phyloP scores from a whole-genome alignment of 129 eudicot species.

The Dittrichia graveolens region DNA sequence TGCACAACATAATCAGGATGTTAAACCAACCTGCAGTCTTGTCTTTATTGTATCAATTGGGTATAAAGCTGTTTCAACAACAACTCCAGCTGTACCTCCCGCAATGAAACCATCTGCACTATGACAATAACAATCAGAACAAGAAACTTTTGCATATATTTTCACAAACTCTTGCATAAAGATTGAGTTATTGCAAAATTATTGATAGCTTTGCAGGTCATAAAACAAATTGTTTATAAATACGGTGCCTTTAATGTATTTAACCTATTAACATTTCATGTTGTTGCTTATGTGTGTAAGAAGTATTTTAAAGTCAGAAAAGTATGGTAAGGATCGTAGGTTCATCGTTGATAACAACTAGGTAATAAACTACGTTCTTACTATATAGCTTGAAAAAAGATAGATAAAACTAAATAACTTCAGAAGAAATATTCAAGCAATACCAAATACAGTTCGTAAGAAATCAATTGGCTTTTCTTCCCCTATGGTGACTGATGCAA shows the following conservation, averaged over 20 bases:
- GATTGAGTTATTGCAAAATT: too few relatives aligned
- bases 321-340: background rate
- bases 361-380: background rate
- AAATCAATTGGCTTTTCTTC: conserved; percentile 92
- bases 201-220: too few relatives aligned
- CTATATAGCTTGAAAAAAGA: background rate
- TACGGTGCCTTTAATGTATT: too few relatives aligned
- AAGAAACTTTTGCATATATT: background rate
- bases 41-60: conserved; percentile 98
- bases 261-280: too few relatives aligned
- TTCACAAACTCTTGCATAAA: background rate
- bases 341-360: background rate
- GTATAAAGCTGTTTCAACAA: conserved; percentile 94
- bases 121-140: conserved; percentile 25
- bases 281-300: too few relatives aligned
- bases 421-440: conserved; percentile 21
- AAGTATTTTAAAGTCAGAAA: background rate
- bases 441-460: conserved; percentile 78
- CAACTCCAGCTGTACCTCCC: conserved; percentile 98
- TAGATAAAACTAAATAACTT: conserved; percentile 5
- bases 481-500: conserved; percentile 74
- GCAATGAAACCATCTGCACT: conserved; percentile 91
- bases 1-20: conserved; percentile 5
- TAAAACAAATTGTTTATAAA: too few relatives aligned
- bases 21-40: conserved; percentile 78